Percentiles rank a stretch among this genome's conserved stretches.
Conservation (phyloP, 352 stramenopile species). For the Aphanomyces astaci region DNA sequence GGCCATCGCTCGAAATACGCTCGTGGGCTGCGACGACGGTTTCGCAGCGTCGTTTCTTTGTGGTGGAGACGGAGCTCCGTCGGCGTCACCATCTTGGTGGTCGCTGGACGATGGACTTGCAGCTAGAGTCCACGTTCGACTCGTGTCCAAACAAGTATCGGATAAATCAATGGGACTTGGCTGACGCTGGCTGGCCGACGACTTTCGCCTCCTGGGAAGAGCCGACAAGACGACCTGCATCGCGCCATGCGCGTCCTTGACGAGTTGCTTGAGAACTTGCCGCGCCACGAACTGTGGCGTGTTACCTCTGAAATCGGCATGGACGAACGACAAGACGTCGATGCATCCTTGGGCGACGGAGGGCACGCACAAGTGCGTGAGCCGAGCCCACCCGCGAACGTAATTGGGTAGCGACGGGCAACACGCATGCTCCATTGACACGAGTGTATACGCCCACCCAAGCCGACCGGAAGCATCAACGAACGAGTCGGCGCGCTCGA, state of each 20-base stretch:
- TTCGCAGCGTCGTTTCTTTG: no score
- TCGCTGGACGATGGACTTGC: no score
- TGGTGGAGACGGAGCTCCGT: no score
- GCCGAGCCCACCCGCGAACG: background rate
- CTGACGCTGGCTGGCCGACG: background rate
- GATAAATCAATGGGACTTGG: no score
- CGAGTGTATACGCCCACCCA: background rate
- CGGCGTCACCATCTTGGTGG: no score
- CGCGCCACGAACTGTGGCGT: background rate
- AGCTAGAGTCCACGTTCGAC: no score
- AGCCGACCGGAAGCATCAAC: background rate
- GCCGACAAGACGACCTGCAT: background rate
- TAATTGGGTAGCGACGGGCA: background rate
- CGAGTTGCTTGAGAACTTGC: background rate
- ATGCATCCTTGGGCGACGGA: background rate
- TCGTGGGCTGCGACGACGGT: no score
- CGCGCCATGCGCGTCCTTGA: background rate
- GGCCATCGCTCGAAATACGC: no score
- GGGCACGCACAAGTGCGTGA: background rate
- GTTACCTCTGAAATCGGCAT: background rate
- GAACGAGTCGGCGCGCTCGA: background rate
- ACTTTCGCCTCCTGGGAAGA: background rate
- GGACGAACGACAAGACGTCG: conserved; percentile 1
- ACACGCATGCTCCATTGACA: background rate
- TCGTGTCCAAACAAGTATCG: no score